phyloP scores from a whole-genome alignment of 2,329 filamentous ascomycete genomes.

The Fulvia fulva region DNA sequence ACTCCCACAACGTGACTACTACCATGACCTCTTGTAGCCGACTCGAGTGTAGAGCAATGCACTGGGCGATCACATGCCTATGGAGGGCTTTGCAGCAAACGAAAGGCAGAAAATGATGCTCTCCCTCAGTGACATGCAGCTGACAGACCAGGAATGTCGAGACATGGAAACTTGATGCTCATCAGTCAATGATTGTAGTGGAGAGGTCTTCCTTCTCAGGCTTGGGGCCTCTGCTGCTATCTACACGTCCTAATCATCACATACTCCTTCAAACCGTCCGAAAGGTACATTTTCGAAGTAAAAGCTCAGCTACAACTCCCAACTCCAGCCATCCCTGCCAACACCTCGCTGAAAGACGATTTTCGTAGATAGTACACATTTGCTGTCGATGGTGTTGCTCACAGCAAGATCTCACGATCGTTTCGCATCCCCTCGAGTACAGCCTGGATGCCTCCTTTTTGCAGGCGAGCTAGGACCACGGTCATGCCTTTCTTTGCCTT shows the following conservation, averaged over 20 bases:
- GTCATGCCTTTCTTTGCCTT: constrained; percentile 82
- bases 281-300: constrained; percentile 2
- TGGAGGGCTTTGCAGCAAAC: neutral
- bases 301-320: neutral
- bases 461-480: constrained; percentile 69
- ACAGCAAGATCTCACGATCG: constrained; percentile 42
- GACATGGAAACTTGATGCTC: neutral
- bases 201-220: constrained; percentile 17
- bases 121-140: neutral
- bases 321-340: constrained; percentile 4
- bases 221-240: constrained; percentile 18
- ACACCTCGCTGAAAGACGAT: constrained; percentile 13
- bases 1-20: too few species aligned
- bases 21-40: too few species aligned
- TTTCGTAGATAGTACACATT: neutral
- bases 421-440: constrained; percentile 68
- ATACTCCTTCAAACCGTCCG: neutral
- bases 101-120: neutral
- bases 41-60: too few species aligned
- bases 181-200: constrained; percentile 5
- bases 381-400: neutral
- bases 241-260: constrained; percentile 7
- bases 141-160: neutral
- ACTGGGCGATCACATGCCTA: too few species aligned
- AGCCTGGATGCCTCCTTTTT: constrained; percentile 62